Evolutionary conservation across 1,284 basidiomycete species (phyloP).

Genomic region (Paramarasmius palmivorus): DNA sequence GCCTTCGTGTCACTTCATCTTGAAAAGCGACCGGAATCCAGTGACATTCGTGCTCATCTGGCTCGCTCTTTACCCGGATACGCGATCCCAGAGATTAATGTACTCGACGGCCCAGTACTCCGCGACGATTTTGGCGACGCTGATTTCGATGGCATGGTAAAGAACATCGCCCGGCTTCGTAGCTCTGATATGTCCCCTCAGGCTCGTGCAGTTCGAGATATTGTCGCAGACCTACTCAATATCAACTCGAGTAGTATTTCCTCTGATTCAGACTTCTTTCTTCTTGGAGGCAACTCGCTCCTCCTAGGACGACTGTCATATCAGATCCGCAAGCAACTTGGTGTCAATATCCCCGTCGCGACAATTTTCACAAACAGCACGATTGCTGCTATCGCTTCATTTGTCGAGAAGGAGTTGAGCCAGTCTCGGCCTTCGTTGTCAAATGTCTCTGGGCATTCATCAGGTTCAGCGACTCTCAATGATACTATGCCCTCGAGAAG

Average conservation of each 20-base stretch:
- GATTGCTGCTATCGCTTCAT: conserved; percentile 36
- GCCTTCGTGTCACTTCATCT: conserved; percentile 31
- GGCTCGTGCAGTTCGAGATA: conserved; percentile 37
- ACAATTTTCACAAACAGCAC: conserved; percentile 43
- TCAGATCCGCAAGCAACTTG: conserved; percentile 38
- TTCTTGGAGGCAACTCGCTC: conserved; percentile 45
- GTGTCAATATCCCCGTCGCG: conserved; percentile 35
- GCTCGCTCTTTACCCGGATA: conserved; percentile 33
- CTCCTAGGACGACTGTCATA: conserved; percentile 43
- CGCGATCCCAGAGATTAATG: conserved; percentile 35
- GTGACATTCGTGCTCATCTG: not conserved
- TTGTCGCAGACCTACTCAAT: conserved; percentile 38
- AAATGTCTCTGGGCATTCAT: not conserved
- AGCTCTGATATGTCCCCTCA: conserved; percentile 31
- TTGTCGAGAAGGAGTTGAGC: conserved; percentile 32
- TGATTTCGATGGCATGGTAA: conserved; percentile 37
- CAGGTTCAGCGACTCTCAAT: not conserved
- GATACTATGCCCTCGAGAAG: conserved; percentile 10
- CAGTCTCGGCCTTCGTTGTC: no score
- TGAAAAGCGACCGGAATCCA: conserved; percentile 18
- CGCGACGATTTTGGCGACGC: conserved; percentile 20
- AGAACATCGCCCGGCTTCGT: conserved; percentile 24
- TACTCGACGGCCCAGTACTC: conserved; percentile 26
- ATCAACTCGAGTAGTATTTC: conserved; percentile 34
- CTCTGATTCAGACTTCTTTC: conserved; percentile 42